A percentile compares a stretch with the other conserved stretches of the same genome.
Evolutionary conservation across 257 asterid species (phyloP).

Genomic region (Nicotiana obtusifolia): DNA sequence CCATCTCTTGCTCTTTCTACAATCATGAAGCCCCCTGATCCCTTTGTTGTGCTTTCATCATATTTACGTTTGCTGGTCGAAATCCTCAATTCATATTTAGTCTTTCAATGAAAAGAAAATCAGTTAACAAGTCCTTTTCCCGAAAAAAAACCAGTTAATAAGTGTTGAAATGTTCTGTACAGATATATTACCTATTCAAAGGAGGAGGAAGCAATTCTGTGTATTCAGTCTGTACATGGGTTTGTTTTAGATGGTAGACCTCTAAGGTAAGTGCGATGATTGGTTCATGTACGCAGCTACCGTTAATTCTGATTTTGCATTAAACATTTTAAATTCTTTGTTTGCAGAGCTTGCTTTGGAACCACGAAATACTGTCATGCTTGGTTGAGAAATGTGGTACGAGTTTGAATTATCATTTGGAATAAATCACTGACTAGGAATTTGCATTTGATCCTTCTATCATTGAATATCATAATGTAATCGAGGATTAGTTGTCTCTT

Average conservation of each 20-base stretch:
- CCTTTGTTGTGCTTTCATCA: constrained; percentile 7
- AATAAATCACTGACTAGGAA: background rate
- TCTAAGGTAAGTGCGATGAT: constrained; percentile 46
- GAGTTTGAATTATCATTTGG: constrained; percentile 12
- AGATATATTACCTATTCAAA: constrained; percentile 88
- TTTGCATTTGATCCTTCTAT: constrained; percentile 1
- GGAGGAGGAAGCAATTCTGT: constrained; percentile 89
- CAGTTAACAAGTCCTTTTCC: background rate
- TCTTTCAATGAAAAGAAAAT: background rate
- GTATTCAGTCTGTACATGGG: constrained; percentile 94
- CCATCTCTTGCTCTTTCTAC: constrained; percentile 18
- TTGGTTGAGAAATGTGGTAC: constrained; percentile 83
- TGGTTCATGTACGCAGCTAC: background rate
- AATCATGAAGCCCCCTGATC: background rate
- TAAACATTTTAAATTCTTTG: constrained; percentile 17
- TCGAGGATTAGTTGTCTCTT: constrained; percentile 15
- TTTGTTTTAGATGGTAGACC: constrained; percentile 72
- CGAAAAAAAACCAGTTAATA: background rate
- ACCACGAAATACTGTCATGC: constrained; percentile 91
- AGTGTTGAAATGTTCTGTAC: constrained; percentile 4
- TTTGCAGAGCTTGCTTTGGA: constrained; percentile 85
- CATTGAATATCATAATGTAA: background rate
- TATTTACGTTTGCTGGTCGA: background rate
- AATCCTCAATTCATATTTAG: background rate
- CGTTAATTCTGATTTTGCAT: background rate